Evolutionary conservation across 371 early-diverging fungal species (phyloP), one percentile per base, ranked within the genome.

Genomic region (Mucor mucedo): DNA sequence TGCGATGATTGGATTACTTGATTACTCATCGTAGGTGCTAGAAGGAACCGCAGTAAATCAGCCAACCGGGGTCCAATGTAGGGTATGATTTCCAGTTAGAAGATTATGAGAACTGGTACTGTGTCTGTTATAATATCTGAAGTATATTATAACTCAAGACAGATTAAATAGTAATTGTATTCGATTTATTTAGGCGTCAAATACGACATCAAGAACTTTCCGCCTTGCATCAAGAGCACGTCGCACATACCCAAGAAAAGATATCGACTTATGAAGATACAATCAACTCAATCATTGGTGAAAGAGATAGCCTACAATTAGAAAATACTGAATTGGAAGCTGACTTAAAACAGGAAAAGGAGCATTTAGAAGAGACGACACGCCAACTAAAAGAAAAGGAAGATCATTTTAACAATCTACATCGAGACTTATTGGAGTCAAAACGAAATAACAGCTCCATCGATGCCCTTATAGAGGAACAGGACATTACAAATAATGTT

Each of bases 331-430:
- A 58, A 9, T 30, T 65, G 3, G 60, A 65, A n/a, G 5, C 28
- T 4, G 35, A 48, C 5, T 39, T 59, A 28, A 10, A 29, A 4
- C 41, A 66, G 10, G 59, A 59, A n/a, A 45, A 38, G 33, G 60
- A 60, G n/a, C 49, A 59, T 16, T 41, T 48, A n/a, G 47, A 49
- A 44, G 49, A 11, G 8, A 13, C 60, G 8, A 38, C 40, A 2
- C 48, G 60, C 5, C 32, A 56, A 39, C 38, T 57, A n/a, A 40
- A 58, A 27, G 62, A 66, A 10, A 42, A 58, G 6, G 35, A 52
- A 39, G 39, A 11, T 8, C 30, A 57, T 9, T 52, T 50, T 13
- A 30, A 29, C 1, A 41, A 52, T 38, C 4, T 30, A 5, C 27
- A 40, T 9, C n/a, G 32, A 27, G 62, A 60, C n/a, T 21, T 66